These are phyloP conservation scores for Bruguiera sexangula DNA, from an alignment of 345 rosid species.

Conservation along the genomic window DNA sequence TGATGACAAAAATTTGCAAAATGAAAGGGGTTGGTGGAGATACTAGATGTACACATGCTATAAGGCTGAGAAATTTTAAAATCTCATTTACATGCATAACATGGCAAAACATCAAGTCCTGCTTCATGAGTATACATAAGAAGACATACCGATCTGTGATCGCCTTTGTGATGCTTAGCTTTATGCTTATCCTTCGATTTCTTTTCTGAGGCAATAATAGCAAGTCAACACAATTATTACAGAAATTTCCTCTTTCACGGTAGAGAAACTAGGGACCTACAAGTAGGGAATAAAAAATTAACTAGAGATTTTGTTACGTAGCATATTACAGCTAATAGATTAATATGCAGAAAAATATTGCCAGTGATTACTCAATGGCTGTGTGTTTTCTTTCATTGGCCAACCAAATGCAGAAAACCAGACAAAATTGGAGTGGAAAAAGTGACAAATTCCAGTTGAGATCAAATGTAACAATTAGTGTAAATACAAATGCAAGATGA, in stretches of 20 bases:
- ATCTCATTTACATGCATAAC: not conserved
- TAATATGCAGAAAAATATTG: too few relatives aligned
- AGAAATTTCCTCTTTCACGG: not conserved
- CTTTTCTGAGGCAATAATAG: conserved; percentile 53
- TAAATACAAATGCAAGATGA: too few relatives aligned
- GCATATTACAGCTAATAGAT: too few relatives aligned
- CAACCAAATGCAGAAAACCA: too few relatives aligned
- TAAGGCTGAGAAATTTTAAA: not conserved
- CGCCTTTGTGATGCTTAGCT: conserved; percentile 46
- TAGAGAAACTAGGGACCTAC: not conserved
- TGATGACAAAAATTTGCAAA: not conserved
- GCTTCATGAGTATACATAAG: conserved; percentile 10
- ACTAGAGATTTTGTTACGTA: not conserved
- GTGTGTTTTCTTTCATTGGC: too few relatives aligned
- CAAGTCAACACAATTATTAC: conserved; percentile 21
- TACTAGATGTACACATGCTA: too few relatives aligned
- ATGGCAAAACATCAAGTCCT: conserved; percentile 5
- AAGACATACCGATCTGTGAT: conserved; percentile 42
- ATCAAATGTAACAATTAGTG: too few relatives aligned
- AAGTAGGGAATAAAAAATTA: not conserved
- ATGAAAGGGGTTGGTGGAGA: too few relatives aligned
- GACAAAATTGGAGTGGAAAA: too few relatives aligned
- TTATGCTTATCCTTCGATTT: conserved; percentile 63
- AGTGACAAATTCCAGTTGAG: too few relatives aligned
- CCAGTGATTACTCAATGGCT: too few relatives aligned